These are phyloP conservation scores for Hypoxylon sp. DNA, from an alignment of 2,329 filamentous ascomycete species.

Conservation along the genomic window DNA sequence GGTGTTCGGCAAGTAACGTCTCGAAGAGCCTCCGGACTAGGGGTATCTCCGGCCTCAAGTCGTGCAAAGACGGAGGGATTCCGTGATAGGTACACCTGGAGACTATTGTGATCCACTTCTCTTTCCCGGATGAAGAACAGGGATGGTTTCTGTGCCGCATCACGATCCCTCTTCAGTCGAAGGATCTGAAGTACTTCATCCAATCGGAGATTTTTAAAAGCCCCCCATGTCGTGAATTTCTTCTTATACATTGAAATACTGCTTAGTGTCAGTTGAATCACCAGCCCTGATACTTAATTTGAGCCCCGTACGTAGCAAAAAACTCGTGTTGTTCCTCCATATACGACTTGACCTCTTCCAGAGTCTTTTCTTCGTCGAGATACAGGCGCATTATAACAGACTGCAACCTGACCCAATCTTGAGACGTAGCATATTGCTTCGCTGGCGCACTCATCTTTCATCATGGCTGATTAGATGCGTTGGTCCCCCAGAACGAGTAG, in stretches of 20 bases:
- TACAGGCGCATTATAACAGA: slow-evolving; percentile 47
- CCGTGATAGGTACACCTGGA: slow-evolving; percentile 49
- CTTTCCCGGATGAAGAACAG: slow-evolving; percentile 47
- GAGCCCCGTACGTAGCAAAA: slow-evolving; percentile 47
- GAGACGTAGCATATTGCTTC: slow-evolving; percentile 44
- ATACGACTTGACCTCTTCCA: slow-evolving; percentile 48
- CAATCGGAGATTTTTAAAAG: slow-evolving; percentile 49
- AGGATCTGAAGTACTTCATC: slow-evolving; percentile 50
- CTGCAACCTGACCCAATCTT: slow-evolving; percentile 47
- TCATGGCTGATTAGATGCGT: slow-evolving; percentile 35
- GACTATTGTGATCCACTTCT: slow-evolving; percentile 45
- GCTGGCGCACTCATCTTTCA: slow-evolving; percentile 43
- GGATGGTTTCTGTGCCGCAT: slow-evolving; percentile 43
- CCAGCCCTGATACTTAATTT: not conserved
- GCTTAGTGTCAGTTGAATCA: slow-evolving; percentile 27
- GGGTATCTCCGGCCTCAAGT: slow-evolving; percentile 44
- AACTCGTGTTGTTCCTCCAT: slow-evolving; percentile 50
- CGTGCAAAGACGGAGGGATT: slow-evolving; percentile 48
- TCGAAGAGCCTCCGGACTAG: slow-evolving; percentile 46
- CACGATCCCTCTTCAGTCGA: slow-evolving; percentile 45
- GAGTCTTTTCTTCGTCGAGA: slow-evolving; percentile 49
- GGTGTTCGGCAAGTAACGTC: slow-evolving; percentile 48
- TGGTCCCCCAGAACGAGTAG: slow-evolving; percentile 16
- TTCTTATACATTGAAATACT: slow-evolving; percentile 51
- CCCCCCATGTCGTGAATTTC: slow-evolving; percentile 49